These are phyloP conservation scores for Nadsonia commutata DNA, from an alignment of 1,139 yeast species.

Conservation along the genomic window DNA sequence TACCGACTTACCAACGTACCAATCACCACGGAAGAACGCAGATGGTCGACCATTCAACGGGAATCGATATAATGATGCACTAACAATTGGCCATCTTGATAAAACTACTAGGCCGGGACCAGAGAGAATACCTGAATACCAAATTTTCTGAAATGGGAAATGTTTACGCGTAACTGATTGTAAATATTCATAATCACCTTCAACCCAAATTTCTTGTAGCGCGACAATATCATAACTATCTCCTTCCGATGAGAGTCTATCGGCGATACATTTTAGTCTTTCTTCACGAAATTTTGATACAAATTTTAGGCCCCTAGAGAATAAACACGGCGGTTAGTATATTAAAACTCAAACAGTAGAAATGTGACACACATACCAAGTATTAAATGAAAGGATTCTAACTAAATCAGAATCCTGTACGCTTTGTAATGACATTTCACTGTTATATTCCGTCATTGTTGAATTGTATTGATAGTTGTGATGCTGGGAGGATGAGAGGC, in stretches of 20 bases:
- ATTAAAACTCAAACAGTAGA: too few species aligned
- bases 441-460: too few species aligned
- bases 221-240: constrained; percentile 70
- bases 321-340: too few species aligned
- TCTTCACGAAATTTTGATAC: constrained; percentile 55
- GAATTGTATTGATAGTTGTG: too few species aligned
- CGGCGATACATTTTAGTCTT: constrained; percentile 63
- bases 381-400: too few species aligned
- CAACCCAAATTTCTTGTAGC: constrained; percentile 86
- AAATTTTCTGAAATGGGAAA: constrained; percentile 56
- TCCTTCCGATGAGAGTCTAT: constrained; percentile 34
- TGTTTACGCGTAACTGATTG: constrained; percentile 29
- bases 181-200: constrained; percentile 64
- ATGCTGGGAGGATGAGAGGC: too few species aligned
- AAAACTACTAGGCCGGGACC: constrained; percentile 90
- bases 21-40: constrained; percentile 89
- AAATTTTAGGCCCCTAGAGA: constrained; percentile 83
- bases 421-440: too few species aligned
- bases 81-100: constrained; percentile 70
- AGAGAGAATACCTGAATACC: constrained; percentile 68
- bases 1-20: constrained; percentile 90
- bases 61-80: constrained; percentile 65
- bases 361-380: too few species aligned
- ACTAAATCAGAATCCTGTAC: too few species aligned
- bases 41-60: constrained; percentile 91